phyloP scores from a whole-genome alignment of 73 alveolate species.

The Breviolum minutum region DNA sequence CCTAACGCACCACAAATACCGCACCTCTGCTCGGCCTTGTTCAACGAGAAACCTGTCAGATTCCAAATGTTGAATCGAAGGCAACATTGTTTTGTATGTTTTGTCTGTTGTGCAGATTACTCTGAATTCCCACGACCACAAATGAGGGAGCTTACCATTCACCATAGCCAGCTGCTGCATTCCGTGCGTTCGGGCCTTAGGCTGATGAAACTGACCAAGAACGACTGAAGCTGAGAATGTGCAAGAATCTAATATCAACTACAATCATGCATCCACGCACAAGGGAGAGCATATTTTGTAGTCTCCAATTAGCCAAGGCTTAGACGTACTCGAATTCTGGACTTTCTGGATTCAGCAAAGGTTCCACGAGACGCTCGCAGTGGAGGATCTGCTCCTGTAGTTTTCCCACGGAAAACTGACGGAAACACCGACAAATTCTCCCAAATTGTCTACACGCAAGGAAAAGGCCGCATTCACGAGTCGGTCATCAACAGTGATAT shows the following conservation, averaged over 20 bases:
- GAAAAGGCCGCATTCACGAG: too few relatives aligned
- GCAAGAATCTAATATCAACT: background rate
- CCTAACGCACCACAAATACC: slow-evolving; percentile 94
- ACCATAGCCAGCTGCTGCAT: slow-evolving; percentile 95
- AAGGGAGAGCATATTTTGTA: background rate
- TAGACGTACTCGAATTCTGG: slow-evolving; percentile 84
- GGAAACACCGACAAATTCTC: too few relatives aligned
- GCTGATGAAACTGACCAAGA: too few relatives aligned
- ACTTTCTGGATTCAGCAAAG: slow-evolving; percentile 93
- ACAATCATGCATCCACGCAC: background rate
- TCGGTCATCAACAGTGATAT: background rate
- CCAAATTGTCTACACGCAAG: too few relatives aligned
- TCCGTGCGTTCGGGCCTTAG: slow-evolving; percentile 94
- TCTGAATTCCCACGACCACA: too few relatives aligned
- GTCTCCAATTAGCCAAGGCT: background rate
- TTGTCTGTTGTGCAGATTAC: too few relatives aligned
- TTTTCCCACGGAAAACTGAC: too few relatives aligned
- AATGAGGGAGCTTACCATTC: slow-evolving; percentile 39
- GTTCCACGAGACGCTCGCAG: slow-evolving; percentile 93
- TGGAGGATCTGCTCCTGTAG: slow-evolving; percentile 91
- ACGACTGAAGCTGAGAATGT: background rate
- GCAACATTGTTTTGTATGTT: background rate
- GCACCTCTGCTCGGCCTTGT: slow-evolving; percentile 95
- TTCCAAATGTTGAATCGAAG: background rate
- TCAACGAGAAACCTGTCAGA: slow-evolving; percentile 91